Conservation (phyloP, 805 yeast genomes). For the Metschnikowia similis region DNA sequence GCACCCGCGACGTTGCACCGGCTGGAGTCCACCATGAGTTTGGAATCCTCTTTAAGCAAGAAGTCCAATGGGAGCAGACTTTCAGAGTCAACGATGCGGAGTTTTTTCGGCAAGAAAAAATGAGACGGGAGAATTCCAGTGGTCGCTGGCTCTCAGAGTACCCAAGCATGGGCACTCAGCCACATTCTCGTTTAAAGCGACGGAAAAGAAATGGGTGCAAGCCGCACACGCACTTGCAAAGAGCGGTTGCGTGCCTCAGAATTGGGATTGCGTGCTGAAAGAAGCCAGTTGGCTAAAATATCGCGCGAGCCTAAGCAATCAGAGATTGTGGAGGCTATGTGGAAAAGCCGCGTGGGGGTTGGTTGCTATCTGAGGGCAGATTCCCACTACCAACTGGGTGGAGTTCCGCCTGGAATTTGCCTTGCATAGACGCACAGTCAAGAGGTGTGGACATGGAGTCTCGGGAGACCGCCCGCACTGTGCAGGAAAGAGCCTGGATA, state of each 20-base stretch:
- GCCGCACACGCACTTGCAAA: too few species aligned
- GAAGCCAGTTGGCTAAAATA: too few species aligned
- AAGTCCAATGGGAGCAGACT: conserved; percentile 11
- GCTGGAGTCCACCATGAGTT: conserved; percentile 18
- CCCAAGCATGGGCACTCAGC: too few species aligned
- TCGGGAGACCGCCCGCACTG: not conserved
- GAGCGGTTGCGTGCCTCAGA: too few species aligned
- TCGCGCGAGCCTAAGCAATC: too few species aligned
- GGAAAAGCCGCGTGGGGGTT: too few species aligned
- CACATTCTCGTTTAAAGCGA: too few species aligned
- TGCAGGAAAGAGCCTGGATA: not conserved
- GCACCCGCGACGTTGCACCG: conserved; percentile 10
- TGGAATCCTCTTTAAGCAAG: conserved; percentile 18
- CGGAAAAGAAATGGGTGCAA: too few species aligned
- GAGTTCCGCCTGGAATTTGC: not conserved
- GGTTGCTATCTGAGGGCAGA: too few species aligned
- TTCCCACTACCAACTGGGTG: not conserved
- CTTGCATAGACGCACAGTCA: not conserved
- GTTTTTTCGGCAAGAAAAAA: conserved; percentile 7
- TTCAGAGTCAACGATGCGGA: conserved; percentile 5
- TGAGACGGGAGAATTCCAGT: not conserved
- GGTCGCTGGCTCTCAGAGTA: too few species aligned
- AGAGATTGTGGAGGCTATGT: too few species aligned
- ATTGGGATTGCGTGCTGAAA: too few species aligned
- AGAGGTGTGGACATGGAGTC: not conserved